phyloP scores from a whole-genome alignment of 1,139 yeast genomes.

The Lodderomyces parapsilosis region DNA sequence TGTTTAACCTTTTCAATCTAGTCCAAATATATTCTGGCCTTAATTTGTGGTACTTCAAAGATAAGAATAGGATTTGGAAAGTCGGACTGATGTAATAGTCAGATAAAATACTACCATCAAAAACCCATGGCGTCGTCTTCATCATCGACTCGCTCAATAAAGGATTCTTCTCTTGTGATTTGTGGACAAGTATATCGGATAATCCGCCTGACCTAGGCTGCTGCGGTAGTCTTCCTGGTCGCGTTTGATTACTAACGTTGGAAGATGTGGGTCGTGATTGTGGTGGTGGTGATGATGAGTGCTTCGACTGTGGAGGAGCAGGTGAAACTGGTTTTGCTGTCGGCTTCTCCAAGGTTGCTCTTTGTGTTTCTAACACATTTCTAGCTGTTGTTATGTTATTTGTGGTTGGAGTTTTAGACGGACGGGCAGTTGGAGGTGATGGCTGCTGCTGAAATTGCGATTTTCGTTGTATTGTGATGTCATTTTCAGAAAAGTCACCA shows the following conservation, averaged over 20 bases:
- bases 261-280: constrained; percentile 1
- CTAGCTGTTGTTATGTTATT: constrained; percentile 2
- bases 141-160: constrained; percentile 36
- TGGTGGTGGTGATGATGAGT: constrained; percentile 5
- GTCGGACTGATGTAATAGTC: constrained; percentile 70
- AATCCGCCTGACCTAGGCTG: constrained; percentile 18
- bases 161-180: constrained; percentile 46
- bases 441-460: constrained; percentile 1
- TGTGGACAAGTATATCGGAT: constrained; percentile 29
- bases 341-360: constrained; percentile 11
- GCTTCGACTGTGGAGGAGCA: not conserved
- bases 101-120: constrained; percentile 36
- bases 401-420: not conserved
- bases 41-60: constrained; percentile 78
- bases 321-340: constrained; percentile 14
- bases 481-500: constrained; percentile 8
- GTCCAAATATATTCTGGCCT: constrained; percentile 85
- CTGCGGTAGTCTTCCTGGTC: constrained; percentile 8
- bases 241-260: not conserved
- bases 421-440: constrained; percentile 3
- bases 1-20: constrained; percentile 55
- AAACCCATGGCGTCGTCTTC: constrained; percentile 39
- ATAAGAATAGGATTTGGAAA: constrained; percentile 69
- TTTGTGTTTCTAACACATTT: constrained; percentile 1
- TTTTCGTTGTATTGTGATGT: constrained; percentile 5